These are phyloP conservation scores for Avena atlantica DNA, from an alignment of 176 grass and related monocot genomes.

Conservation along the genomic window DNA sequence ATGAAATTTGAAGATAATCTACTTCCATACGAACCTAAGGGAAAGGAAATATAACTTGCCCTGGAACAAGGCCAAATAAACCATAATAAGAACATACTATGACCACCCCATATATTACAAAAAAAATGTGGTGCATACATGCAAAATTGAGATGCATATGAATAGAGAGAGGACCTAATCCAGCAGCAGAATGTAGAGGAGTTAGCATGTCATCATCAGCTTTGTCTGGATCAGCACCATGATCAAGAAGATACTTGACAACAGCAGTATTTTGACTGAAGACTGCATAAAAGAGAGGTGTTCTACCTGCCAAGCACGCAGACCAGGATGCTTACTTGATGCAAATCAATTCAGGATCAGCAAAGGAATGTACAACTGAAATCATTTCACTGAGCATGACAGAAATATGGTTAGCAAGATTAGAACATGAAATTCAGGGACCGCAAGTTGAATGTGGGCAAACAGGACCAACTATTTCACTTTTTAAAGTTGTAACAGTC, in stretches of 20 bases:
- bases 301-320: not conserved
- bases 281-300: not conserved
- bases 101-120: not conserved
- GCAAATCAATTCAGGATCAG: not conserved
- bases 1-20: not conserved
- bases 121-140: constrained; percentile 2
- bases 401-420: not conserved
- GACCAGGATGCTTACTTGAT: not conserved
- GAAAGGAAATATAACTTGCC: not conserved
- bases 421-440: constrained; percentile 1
- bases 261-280: not conserved
- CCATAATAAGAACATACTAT: not conserved
- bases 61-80: constrained; percentile 2
- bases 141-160: not conserved
- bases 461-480: not conserved
- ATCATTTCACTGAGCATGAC: not conserved
- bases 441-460: not conserved
- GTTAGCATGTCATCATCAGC: not conserved
- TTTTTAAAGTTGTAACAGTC: not conserved
- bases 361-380: not conserved
- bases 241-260: constrained; percentile 20
- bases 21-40: not conserved
- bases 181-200: constrained; percentile 10
- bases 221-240: constrained; percentile 7
- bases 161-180: not conserved